Percentiles rank a stretch among this genome's conserved stretches.
Evolutionary conservation across 768 basidiomycete species (phyloP).

Genomic region (Phaeotremella skinneri): DNA sequence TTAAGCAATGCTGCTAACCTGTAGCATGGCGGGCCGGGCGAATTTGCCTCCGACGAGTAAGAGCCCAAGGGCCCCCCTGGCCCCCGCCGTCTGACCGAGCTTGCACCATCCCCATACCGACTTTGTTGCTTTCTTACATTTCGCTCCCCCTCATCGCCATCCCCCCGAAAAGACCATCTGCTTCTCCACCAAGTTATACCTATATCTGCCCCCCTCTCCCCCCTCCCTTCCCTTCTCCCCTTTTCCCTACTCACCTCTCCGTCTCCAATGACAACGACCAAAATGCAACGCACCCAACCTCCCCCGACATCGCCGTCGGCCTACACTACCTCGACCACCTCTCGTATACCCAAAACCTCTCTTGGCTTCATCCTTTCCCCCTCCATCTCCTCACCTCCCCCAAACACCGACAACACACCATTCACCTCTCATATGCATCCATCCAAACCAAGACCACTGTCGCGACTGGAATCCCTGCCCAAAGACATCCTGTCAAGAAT

Average conservation of each 20-base stretch:
- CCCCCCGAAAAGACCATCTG: too few species aligned
- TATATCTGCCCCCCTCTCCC: not conserved
- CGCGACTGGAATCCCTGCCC: conserved; percentile 22
- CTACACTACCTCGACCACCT: not conserved
- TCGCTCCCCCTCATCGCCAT: too few species aligned
- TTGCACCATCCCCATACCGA: too few species aligned
- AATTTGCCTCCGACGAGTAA: too few species aligned
- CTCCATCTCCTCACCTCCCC: conserved; percentile 11
- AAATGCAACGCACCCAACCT: not conserved
- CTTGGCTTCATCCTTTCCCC: conserved; percentile 16
- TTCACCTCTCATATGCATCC: not conserved
- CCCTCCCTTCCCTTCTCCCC: not conserved
- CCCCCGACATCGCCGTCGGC: not conserved
- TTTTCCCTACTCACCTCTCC: too few species aligned
- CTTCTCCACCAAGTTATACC: not conserved
- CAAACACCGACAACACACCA: not conserved
- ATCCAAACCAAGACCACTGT: not conserved
- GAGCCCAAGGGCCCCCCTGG: too few species aligned
- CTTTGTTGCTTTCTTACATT: too few species aligned
- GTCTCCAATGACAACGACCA: not conserved
- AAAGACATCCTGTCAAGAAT: conserved; percentile 25
- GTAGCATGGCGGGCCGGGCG: too few species aligned
- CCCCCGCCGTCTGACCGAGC: not conserved
- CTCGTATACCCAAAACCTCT: conserved; percentile 5
- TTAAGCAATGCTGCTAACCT: too few species aligned